phyloP scores from a whole-genome alignment of 169 alveolate genomes.

The Perkinsus marinus region DNA sequence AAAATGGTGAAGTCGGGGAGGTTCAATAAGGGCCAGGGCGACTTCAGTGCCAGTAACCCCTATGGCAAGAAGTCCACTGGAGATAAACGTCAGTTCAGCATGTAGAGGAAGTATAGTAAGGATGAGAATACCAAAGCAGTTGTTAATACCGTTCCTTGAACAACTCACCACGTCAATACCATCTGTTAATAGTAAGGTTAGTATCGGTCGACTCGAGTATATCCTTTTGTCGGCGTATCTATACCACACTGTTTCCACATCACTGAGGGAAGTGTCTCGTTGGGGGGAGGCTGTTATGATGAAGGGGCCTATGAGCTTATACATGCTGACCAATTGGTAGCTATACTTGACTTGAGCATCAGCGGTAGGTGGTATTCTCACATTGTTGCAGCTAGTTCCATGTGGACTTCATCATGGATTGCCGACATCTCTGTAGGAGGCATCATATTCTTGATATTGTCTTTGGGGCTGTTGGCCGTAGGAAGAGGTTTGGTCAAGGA shows the following conservation, averaged over 20 bases:
- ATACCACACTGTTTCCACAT: neutral
- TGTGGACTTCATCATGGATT: neutral
- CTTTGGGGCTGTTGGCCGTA: neutral
- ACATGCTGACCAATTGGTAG: neutral
- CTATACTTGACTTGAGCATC: neutral
- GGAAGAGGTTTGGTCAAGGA: neutral
- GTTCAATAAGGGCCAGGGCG: slow-evolving; percentile 19
- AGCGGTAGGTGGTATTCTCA: neutral
- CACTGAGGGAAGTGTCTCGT: neutral
- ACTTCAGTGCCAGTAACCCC: slow-evolving; percentile 39
- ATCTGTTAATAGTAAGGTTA: neutral
- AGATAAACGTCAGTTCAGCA: slow-evolving; percentile 33
- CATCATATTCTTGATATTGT: neutral
- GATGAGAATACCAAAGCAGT: neutral
- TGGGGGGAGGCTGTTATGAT: neutral
- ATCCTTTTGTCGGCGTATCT: neutral
- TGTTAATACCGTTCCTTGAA: neutral
- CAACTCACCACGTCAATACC: neutral
- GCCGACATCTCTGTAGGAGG: neutral
- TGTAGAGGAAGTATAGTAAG: neutral
- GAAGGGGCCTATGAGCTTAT: neutral
- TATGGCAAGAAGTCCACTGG: slow-evolving; percentile 27
- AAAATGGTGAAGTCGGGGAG: slow-evolving; percentile 6
- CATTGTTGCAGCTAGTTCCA: neutral
- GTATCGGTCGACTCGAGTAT: neutral